A percentile compares a stretch with the other conserved stretches of the same genome.
Evolutionary conservation across 805 yeast species (phyloP).

Genomic region (Komagataella pseudopastoris): DNA sequence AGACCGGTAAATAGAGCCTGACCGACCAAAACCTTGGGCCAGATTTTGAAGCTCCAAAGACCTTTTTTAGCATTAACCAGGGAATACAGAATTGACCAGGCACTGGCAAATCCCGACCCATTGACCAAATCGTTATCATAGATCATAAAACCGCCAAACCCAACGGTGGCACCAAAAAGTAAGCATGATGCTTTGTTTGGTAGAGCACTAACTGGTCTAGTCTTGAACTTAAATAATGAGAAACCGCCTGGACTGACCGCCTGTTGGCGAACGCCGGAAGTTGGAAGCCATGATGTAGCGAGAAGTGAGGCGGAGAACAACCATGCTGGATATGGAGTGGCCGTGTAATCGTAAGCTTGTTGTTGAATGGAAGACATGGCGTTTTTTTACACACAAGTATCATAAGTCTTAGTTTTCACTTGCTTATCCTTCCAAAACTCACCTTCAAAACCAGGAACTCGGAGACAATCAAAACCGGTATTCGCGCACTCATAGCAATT

Average conservation of each 20-base stretch:
- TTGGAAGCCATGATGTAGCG: constrained; percentile 18
- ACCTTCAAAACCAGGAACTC: not conserved
- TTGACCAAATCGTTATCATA: constrained; percentile 63
- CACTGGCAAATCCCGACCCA: constrained; percentile 71
- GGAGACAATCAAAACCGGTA: not conserved
- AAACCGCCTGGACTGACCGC: not conserved
- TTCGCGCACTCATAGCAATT: not conserved
- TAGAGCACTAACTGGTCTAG: constrained; percentile 6
- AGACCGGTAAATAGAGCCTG: constrained; percentile 50
- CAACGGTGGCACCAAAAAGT: constrained; percentile 48
- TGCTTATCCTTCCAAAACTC: not conserved
- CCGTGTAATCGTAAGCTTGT: constrained; percentile 12
- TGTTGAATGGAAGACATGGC: not conserved
- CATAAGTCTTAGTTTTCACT: not conserved
- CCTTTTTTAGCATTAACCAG: constrained; percentile 57
- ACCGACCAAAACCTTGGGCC: constrained; percentile 46
- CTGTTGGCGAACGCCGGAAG: constrained; percentile 8
- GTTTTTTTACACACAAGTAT: not conserved
- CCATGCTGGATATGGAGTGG: constrained; percentile 36
- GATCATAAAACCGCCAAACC: constrained; percentile 61
- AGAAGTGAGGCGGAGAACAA: constrained; percentile 22
- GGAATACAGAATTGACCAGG: constrained; percentile 70
- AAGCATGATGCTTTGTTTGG: constrained; percentile 31
- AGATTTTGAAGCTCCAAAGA: constrained; percentile 37
- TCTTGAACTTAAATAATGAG: constrained; percentile 4